These are phyloP conservation scores for Polychaeton citri DNA, from an alignment of 2,329 filamentous ascomycete genomes.

Conservation along the genomic window DNA sequence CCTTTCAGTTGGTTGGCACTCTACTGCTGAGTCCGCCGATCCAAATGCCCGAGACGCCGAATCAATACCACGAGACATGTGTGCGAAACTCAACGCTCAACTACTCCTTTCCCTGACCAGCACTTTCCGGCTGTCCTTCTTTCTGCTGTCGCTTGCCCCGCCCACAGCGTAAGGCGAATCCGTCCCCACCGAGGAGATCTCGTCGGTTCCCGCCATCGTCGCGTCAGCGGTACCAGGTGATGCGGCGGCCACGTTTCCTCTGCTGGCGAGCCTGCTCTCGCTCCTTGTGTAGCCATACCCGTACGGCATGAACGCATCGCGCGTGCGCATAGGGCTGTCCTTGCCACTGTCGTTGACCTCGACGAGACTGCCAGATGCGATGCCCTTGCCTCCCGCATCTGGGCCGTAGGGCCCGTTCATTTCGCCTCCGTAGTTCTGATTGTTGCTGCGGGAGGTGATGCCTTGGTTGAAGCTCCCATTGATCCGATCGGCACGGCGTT, in stretches of 20 bases:
- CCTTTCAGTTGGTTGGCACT: too few relatives aligned
- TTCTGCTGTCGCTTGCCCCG: background rate
- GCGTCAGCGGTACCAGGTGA: background rate
- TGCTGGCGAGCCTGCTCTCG: slow-evolving; percentile 9
- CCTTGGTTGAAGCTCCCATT: slow-evolving; percentile 21
- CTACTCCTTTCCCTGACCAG: background rate
- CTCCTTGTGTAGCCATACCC: slow-evolving; percentile 19
- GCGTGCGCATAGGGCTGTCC: slow-evolving; percentile 15
- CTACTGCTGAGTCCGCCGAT: too few relatives aligned
- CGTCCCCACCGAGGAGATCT: background rate
- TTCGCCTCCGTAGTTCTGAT: slow-evolving; percentile 1
- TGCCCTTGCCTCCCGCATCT: slow-evolving; percentile 1
- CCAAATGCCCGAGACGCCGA: too few relatives aligned
- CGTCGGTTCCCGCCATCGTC: background rate
- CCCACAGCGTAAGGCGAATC: background rate
- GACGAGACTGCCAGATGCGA: background rate
- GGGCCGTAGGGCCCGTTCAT: slow-evolving; percentile 3
- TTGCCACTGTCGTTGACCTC: slow-evolving; percentile 6
- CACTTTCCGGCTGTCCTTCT: background rate
- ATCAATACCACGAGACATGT: too few relatives aligned
- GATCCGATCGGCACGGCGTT: slow-evolving; percentile 49
- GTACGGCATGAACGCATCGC: slow-evolving; percentile 22
- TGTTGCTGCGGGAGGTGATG: slow-evolving; percentile 19
- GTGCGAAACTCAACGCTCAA: too few relatives aligned
- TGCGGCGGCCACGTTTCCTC: slow-evolving; percentile 2